Evolutionary conservation across 2,329 filamentous ascomycete species (phyloP), one percentile per base, ranked within the genome.

Genomic region (Fusarium kyushuense): DNA sequence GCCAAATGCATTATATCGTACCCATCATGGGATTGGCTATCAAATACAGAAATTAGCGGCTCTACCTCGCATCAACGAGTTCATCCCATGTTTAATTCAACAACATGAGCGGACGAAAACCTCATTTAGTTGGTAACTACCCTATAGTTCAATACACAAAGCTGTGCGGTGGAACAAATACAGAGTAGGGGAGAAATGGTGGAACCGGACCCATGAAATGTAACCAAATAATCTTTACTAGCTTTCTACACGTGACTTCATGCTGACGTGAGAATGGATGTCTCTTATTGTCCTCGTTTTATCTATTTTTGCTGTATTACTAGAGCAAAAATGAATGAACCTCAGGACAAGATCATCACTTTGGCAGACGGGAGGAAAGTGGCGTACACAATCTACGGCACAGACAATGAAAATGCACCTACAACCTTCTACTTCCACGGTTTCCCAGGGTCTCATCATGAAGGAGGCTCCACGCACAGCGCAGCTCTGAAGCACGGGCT

Each of bases 391-490:
- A 52, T 67, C 1, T 69, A 67, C 17, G 65, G 65, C 25, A 10
- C 17, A 1, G 56, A 69, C 23, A 38, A 55, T 13, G 13, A 35
- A 2, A 11, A 49, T 19, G 45, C 65, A 16, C 61, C 61, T 1
- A 69, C 65, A 2, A 8, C 25, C 2, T 67, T 69, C 10, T 58
- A 69, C 42, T 51, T 69, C 6, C 65, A 69, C 11, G 65, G 65
- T 1, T 69, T 63, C 5, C 65, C 65, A 2, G 65, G 65, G 1
- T 63, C 65, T 53, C 65, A 69, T 11, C 61, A 69, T 16, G 65
- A 69, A 29, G 65, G 23, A 8, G 63, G 53, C 17, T 4, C 48
- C 25, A 47, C 32, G 3, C 61, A 49, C 9, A 21, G 8, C 42
- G 10, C 65, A 6, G 65, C 65, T 1, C 11, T 47, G 0, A 23